Percentiles rank a stretch among this genome's conserved stretches.
Evolutionary conservation across 2,329 filamentous ascomycete genomes (phyloP).

Genomic region (Eurotiales sp.): DNA sequence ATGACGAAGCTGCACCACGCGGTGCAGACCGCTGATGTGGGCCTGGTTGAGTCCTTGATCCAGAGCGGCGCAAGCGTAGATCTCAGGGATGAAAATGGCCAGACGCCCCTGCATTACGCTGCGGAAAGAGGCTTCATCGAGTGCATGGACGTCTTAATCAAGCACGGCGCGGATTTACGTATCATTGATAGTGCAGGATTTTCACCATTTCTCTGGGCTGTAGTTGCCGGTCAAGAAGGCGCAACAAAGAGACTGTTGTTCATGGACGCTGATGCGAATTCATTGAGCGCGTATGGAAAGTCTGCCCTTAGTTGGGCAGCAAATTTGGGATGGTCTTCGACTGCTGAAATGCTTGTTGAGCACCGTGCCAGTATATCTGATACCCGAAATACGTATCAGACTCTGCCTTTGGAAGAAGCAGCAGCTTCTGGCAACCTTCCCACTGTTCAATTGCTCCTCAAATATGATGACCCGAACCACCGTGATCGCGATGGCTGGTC

Average conservation of each 20-base stretch:
- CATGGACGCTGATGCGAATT: constrained; percentile 12
- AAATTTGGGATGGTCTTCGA: not conserved
- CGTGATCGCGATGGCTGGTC: not conserved
- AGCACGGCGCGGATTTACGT: not conserved
- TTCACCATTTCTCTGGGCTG: not conserved
- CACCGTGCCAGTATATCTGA: not conserved
- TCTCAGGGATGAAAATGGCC: not conserved
- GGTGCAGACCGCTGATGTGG: not conserved
- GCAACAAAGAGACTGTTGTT: not conserved
- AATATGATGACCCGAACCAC: not conserved
- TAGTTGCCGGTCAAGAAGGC: not conserved
- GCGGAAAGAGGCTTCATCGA: not conserved
- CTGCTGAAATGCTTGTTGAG: not conserved
- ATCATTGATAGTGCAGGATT: not conserved
- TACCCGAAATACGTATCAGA: not conserved
- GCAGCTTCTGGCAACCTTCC: not conserved
- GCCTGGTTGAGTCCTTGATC: not conserved
- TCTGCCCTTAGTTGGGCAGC: not conserved
- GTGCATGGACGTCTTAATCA: not conserved
- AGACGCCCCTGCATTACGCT: not conserved
- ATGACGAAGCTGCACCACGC: not conserved
- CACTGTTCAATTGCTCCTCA: not conserved
- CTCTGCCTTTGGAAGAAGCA: not conserved
- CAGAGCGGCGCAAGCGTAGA: not conserved
- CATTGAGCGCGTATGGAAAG: constrained; percentile 11